Evolutionary conservation across 805 yeast species (phyloP), one percentile per base, ranked within the genome.

Genomic region (Starmerella vaccinii): DNA sequence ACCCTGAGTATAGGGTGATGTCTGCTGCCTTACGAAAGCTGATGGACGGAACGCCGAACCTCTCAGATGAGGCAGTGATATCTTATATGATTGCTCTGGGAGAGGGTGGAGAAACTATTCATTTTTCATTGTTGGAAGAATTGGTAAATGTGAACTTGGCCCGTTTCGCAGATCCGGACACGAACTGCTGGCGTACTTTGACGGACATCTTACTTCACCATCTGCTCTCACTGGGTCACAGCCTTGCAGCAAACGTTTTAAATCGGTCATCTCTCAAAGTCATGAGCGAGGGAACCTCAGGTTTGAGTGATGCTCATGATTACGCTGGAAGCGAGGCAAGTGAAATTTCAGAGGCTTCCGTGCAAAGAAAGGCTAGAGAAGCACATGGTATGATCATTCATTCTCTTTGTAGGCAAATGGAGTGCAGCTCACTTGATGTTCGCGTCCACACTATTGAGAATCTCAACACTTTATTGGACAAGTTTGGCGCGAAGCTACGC

Each of bases 401-500:
- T 16, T 72, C 84, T 0, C 61, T 84, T 27, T 68, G 71, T 47
- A 61, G 61, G 0, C 72, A 79, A 34, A 69, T 65, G 42, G 51
- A 53, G 16, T 35, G 77, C 55, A 75, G 80, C 29, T 87, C 82
- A 57, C 74, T 80, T 2, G 89, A 83, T 48, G 77, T 87, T 53
- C 78, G 82, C 53, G 72, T 83, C 16, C 74, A 74, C 26, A 66
- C 77, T 0, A 68, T 89, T 37, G 74, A 77, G 26, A 81, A 86
- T 0, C 64, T 90, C 47, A 82, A 80, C 61, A 78, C 74, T 27
- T 70, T 89, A n/a, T 71, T 90, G 29, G 94, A 88, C 59, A 80
- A 82, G 57, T 83, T 78, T 61, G 97, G 95, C 1, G 73, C 74
- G 32, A 67, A 71, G 6, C 70, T 81, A 46, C 69, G 71, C 40